Evolutionary conservation across 169 alveolate genomes (phyloP).

Genomic region (Cryptosporidium ubiquitum): DNA sequence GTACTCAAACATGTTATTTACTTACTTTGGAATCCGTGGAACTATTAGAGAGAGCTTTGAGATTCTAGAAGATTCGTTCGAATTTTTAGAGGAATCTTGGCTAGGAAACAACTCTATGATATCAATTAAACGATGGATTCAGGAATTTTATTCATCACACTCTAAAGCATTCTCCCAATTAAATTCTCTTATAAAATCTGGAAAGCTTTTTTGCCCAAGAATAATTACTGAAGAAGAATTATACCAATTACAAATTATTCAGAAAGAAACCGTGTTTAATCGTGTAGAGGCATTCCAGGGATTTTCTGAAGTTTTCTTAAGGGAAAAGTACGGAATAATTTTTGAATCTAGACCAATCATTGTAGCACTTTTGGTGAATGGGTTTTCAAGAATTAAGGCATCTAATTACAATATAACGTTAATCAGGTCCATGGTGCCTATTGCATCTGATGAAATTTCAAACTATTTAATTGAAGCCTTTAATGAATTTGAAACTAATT

Average conservation of each 20-base stretch:
- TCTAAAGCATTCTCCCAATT: background rate
- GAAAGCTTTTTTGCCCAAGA: slow-evolving; percentile 37
- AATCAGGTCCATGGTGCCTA: slow-evolving; percentile 42
- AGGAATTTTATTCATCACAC: slow-evolving; percentile 32
- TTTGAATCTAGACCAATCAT: slow-evolving; percentile 7
- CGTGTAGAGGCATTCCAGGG: slow-evolving; percentile 31
- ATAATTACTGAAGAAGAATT: slow-evolving; percentile 37
- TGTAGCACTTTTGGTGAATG: slow-evolving; percentile 1
- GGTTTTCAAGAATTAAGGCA: slow-evolving; percentile 6
- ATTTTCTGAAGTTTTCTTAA: slow-evolving; percentile 28
- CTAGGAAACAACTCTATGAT: slow-evolving; percentile 8
- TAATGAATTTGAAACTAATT: background rate
- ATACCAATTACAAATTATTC: background rate
- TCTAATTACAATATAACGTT: slow-evolving; percentile 3
- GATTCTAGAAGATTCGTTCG: slow-evolving; percentile 34
- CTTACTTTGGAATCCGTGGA: slow-evolving; percentile 39
- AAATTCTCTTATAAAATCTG: slow-evolving; percentile 13
- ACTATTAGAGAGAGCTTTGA: slow-evolving; percentile 23
- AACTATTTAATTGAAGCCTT: background rate
- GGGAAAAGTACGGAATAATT: slow-evolving; percentile 47
- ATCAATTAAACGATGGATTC: background rate
- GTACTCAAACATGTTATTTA: slow-evolving; percentile 26
- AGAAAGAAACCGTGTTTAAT: background rate
- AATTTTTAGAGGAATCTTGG: slow-evolving; percentile 7
- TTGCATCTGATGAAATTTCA: background rate